Base-by-base conservation (phyloP, 805 yeast species). In the Yarrowia sp. region DNA sequence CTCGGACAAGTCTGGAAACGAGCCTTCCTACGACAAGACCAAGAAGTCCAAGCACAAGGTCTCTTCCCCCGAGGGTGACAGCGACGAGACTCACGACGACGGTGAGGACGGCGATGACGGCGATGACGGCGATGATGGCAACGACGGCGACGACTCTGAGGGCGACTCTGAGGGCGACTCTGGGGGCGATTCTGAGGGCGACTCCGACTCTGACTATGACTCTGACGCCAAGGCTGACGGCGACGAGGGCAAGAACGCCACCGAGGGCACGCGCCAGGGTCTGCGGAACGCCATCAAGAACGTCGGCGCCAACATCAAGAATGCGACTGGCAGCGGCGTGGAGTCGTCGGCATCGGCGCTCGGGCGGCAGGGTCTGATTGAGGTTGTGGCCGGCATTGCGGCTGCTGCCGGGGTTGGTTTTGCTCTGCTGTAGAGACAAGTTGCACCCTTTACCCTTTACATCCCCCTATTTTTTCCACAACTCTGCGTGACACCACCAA, bases 251-350 rank as follows among this genome's bases (percentile, higher is more conserved):
- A 51, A 51, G 42, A 33, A 51, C n/a, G 19, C 36, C 55, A 47
- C 39, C 33, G 55, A 47, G 24, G 58, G 58, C 16, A 13, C 41
- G 3, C 58, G 58, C 3, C 42, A 35, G 42, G 42, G 58, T 33
- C 31, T 51, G 4, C 29, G 42, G 16, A 51, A 35, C 32, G 58
- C 58, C 24, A 22, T 51, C 58, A 33, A 35, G 42, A 51, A 24
- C 32, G 58, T 51, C 4, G 58, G 58, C 18, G 58, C 58, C 41
- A 51, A 51, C 58, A 51, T 51, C 32, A 33, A 35, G 58, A 51
- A 51, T 16, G 58, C 27, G 18, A 51, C 58, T 24, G 58, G 58
- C 22, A 51, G 42, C 27, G 58, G 58, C 24, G 31, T 51, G 19
- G 58, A 51, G 58, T 51, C 58, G 0, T 51, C 58, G 21, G 58